Conservation (phyloP, 345 rosid genomes). For the Erodium maritimum region DNA sequence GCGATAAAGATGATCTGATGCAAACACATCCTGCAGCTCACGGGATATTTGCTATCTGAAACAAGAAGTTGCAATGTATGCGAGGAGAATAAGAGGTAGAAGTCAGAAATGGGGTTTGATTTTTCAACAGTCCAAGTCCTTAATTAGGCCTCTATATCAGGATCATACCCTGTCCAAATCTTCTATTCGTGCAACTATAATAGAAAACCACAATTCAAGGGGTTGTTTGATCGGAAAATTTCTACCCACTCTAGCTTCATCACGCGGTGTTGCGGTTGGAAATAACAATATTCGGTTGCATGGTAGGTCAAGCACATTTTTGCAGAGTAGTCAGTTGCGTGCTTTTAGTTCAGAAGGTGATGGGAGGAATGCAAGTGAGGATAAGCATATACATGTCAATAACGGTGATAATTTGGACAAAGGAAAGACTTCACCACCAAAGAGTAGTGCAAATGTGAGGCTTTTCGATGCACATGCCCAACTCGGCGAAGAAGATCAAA, state of each 20-base stretch:
- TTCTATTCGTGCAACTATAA: slow-evolving; percentile 18
- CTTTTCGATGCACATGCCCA: slow-evolving; percentile 50
- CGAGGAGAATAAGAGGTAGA: slow-evolving; percentile 43
- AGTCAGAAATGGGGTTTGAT: slow-evolving; percentile 50
- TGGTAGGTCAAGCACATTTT: slow-evolving; percentile 14
- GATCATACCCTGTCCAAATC: no score
- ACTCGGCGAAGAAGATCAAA: slow-evolving; percentile 88
- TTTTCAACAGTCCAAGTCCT: slow-evolving; percentile 24
- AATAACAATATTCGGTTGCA: slow-evolving; percentile 10
- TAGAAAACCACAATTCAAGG: slow-evolving; percentile 14
- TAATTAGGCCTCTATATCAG: no score
- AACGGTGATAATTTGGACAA: slow-evolving; percentile 30
- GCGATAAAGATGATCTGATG: background rate
- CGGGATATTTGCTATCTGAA: slow-evolving; percentile 7
- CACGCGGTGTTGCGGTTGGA: slow-evolving; percentile 14
- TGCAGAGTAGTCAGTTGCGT: slow-evolving; percentile 33
- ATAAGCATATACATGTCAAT: slow-evolving; percentile 37
- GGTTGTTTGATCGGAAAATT: slow-evolving; percentile 26
- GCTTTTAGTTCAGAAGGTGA: slow-evolving; percentile 69
- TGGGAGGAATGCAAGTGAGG: slow-evolving; percentile 75
- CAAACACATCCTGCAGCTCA: slow-evolving; percentile 11
- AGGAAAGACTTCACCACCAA: slow-evolving; percentile 29
- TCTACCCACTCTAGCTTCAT: slow-evolving; percentile 20
- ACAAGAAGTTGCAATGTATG: slow-evolving; percentile 45
- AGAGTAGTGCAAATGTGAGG: slow-evolving; percentile 19